Base-by-base conservation (phyloP, 768 basidiomycete genomes). In the Neoboletus magnificus region DNA sequence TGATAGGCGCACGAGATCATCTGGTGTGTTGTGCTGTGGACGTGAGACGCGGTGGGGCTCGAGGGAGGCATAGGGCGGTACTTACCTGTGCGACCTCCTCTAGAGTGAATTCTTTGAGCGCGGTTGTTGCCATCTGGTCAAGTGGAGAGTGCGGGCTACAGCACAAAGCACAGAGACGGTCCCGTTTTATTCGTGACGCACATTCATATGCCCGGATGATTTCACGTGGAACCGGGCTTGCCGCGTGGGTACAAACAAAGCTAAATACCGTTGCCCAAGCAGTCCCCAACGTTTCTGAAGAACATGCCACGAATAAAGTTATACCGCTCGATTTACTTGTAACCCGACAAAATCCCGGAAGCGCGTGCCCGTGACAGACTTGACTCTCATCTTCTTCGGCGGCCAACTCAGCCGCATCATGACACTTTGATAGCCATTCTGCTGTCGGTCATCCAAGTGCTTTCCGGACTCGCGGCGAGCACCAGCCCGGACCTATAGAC, bases 11-110 rank as follows among this genome's bases (percentile, higher is more conserved):
- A 87, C 86, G 52, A 94, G 76, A 74, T 94, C 92, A 52, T 83
- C 89, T 23, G 78, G 73, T 61, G 79, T 87, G 71, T 87, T 89
- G 73, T 95, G 92, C 83, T 89, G 48, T 5, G 42, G 48, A 37
- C 18, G 9, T 52, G 33, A 59, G 55, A 46, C 51, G 30, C 43
- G 18, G 7, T 25, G 3, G 7, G 2, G n/a, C n/a, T n/a, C n/a
- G n/a, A 37, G 10, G 13, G 23, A 50, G 36, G 20, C 1, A 20
- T 1, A 8, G 0, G 29, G 20, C 41, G 5, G 4, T 4, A 62
- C 77, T 50, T 30, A 80, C 83, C 72, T 81, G 75, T 23, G 77
- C 76, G 37, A 86, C 83, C 60, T 86, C 84, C 56, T 85, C 82
- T n/a, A 77, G 69, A 7, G 81, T 77, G 65, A 80, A 76, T 42